phyloP scores from a whole-genome alignment of 2,329 filamentous ascomycete species.

The Ustilaginoidea virens region DNA sequence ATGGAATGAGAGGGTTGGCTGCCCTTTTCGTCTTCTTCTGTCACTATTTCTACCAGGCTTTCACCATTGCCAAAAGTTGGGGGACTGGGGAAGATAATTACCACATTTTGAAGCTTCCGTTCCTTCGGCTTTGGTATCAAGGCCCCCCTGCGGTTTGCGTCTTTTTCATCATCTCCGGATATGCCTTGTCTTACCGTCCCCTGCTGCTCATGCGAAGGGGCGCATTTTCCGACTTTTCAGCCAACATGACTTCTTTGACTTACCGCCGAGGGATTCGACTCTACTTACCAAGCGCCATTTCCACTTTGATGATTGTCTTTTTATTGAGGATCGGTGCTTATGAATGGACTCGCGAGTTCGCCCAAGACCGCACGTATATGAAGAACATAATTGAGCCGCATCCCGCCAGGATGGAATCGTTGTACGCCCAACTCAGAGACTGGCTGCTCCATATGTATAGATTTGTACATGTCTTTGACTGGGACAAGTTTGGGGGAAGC shows the following conservation, averaged over 20 bases:
- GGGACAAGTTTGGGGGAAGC: constrained; percentile 30
- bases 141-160: constrained; percentile 42
- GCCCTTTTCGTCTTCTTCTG: constrained; percentile 41
- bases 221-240: constrained; percentile 23
- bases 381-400: constrained; percentile 35
- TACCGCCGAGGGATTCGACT: constrained; percentile 37
- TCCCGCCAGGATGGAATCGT: constrained; percentile 20
- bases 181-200: constrained; percentile 39
- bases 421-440: constrained; percentile 25
- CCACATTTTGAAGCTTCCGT: constrained; percentile 33
- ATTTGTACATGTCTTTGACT: constrained; percentile 35
- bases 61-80: constrained; percentile 34
- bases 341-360: constrained; percentile 31
- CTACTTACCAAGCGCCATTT: constrained; percentile 33
- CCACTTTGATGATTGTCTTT: constrained; percentile 30
- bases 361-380: constrained; percentile 25
- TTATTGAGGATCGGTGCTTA: constrained; percentile 30
- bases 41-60: constrained; percentile 38
- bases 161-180: constrained; percentile 49
- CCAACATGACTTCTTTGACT: constrained; percentile 31
- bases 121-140: constrained; percentile 37
- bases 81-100: constrained; percentile 28
- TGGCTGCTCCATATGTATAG: constrained; percentile 32
- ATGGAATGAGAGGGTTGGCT: constrained; percentile 40
- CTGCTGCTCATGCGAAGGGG: constrained; percentile 28